A percentile compares a stretch with the other conserved stretches of the same genome.
Evolutionary conservation across 257 asterid species (phyloP).

Genomic region (Primulina eburnea): DNA sequence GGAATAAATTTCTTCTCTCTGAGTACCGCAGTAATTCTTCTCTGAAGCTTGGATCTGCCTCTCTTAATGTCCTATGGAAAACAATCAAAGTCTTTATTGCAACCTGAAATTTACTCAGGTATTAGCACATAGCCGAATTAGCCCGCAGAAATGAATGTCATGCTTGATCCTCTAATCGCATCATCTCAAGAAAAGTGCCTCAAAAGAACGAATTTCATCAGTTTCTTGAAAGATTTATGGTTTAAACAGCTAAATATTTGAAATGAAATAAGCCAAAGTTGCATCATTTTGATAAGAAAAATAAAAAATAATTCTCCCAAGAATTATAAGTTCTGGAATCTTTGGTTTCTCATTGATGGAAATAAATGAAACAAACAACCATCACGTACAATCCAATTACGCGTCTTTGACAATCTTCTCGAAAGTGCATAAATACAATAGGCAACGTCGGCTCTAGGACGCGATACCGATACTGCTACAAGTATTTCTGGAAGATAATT

Average conservation of each 20-base stretch:
- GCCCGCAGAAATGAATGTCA: too few relatives aligned
- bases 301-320: neutral
- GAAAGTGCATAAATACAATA: slow-evolving; percentile 85
- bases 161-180: neutral
- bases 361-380: neutral
- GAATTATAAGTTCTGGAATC: neutral
- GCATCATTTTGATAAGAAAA: neutral
- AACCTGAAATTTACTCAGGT: slow-evolving; percentile 44
- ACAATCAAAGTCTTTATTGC: slow-evolving; percentile 80
- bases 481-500: slow-evolving; percentile 46
- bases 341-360: slow-evolving; percentile 4
- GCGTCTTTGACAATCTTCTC: slow-evolving; percentile 71
- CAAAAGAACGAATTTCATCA: neutral
- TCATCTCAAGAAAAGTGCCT: neutral
- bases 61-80: slow-evolving; percentile 75
- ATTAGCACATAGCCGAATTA: neutral
- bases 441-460: slow-evolving; percentile 87
- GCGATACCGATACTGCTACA: slow-evolving; percentile 49
- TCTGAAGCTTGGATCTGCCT: slow-evolving; percentile 75
- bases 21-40: slow-evolving; percentile 64
- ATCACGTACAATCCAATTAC: slow-evolving; percentile 66
- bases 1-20: slow-evolving; percentile 62
- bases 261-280: neutral
- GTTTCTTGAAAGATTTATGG: too few relatives aligned
- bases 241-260: neutral